A percentile compares a stretch with the other conserved stretches of the same genome.
Conservation (phyloP, 345 rosid species). For the Schrenkiella parvula region DNA sequence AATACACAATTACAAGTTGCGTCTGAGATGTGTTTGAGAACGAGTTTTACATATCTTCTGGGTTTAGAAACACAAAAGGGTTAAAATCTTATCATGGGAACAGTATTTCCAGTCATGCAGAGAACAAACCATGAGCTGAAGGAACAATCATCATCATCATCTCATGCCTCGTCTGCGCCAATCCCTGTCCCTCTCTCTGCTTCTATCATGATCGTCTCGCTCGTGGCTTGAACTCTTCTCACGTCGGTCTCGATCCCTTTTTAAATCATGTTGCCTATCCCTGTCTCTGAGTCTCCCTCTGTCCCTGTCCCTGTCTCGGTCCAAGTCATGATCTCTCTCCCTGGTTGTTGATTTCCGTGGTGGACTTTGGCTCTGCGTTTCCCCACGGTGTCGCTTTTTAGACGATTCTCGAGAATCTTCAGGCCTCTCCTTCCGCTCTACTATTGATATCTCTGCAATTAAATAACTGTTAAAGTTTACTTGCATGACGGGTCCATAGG, state of each 20-base stretch:
- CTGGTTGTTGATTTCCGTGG: constrained; percentile 51
- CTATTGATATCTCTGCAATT: constrained; percentile 51
- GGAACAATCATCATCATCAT: constrained; percentile 26
- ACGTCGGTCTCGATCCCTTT: constrained; percentile 44
- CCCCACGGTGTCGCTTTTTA: constrained; percentile 63
- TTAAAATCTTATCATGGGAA: neutral
- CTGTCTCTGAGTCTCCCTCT: constrained; percentile 56
- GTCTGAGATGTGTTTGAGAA: constrained; percentile 22
- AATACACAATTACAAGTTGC: constrained; percentile 26
- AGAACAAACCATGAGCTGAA: constrained; percentile 23
- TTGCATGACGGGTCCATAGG: neutral
- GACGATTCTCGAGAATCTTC: constrained; percentile 62
- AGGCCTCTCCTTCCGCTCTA: constrained; percentile 62
- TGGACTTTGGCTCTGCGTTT: constrained; percentile 70
- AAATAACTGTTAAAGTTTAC: neutral
- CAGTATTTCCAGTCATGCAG: neutral
- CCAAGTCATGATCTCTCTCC: constrained; percentile 48
- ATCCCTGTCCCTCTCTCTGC: constrained; percentile 71
- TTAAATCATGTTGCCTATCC: constrained; percentile 35
- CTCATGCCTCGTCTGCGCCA: constrained; percentile 54
- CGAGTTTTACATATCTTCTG: constrained; percentile 1
- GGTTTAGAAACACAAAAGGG: constrained; percentile 7
- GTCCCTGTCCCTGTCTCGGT: constrained; percentile 43
- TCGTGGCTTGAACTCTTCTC: constrained; percentile 84
- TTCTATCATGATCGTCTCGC: constrained; percentile 60